These are phyloP conservation scores for Trichoderma afroharzianum DNA, from an alignment of 2,329 filamentous ascomycete genomes.

Conservation along the genomic window DNA sequence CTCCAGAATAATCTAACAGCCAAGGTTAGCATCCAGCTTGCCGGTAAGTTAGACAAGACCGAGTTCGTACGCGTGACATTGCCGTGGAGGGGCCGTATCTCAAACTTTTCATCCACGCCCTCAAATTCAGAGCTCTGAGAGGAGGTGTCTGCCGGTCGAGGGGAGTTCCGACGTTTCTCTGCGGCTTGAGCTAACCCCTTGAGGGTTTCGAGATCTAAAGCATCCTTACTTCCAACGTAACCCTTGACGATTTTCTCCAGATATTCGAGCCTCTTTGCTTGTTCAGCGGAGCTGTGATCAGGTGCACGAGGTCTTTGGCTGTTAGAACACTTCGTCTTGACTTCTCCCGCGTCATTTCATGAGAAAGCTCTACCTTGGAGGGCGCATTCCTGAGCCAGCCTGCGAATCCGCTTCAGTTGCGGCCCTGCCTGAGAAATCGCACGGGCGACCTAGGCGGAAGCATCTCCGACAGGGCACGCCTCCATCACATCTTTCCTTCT, in stretches of 20 bases:
- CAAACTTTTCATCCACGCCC: conserved; percentile 21
- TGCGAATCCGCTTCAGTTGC: conserved; percentile 14
- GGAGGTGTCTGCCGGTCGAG: not conserved
- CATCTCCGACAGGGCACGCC: conserved; percentile 52
- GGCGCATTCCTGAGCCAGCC: not conserved
- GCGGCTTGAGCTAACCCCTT: conserved; percentile 8
- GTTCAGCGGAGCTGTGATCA: conserved; percentile 7
- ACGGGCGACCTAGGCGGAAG: conserved; percentile 45
- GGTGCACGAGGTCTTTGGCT: not conserved
- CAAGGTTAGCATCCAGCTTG: conserved; percentile 1
- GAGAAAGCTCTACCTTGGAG: not conserved
- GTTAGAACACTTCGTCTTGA: not conserved
- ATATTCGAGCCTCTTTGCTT: conserved; percentile 17
- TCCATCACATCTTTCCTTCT: conserved; percentile 56
- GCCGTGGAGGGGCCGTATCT: not conserved
- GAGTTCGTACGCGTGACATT: conserved; percentile 14
- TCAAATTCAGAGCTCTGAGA: conserved; percentile 23
- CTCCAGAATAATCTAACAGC: conserved; percentile 45
- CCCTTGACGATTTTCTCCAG: conserved; percentile 17
- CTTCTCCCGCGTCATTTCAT: not conserved
- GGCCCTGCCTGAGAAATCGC: conserved; percentile 29
- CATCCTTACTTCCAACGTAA: conserved; percentile 9
- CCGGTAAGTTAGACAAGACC: not conserved
- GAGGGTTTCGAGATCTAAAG: conserved; percentile 19
- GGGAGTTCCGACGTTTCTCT: not conserved